Base-by-base conservation (phyloP, 2,329 filamentous ascomycete genomes). In the Graphiopsis chlorocephala region DNA sequence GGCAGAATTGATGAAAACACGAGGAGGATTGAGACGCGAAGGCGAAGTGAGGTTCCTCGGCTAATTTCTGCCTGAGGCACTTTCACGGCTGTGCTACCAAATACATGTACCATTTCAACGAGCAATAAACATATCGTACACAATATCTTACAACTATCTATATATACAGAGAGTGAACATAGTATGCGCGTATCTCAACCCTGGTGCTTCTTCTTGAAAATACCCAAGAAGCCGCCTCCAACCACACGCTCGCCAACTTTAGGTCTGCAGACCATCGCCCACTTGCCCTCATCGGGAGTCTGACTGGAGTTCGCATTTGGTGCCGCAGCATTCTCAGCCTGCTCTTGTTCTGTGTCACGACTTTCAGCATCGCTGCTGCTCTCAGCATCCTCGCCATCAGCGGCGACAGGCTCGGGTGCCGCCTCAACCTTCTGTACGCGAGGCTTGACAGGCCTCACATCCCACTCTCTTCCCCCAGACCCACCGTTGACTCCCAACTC, bases 381-480 rank as follows among this genome's bases (percentile, higher is more conserved):
- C n/a, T 60, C 57, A 20, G 17, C 25, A 6, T 33, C 28, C n/a
- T 53, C 60, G n/a, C 28, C 42, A 53, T 33, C 48, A 38, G 20
- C 25, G 15, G 26, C 17, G 10, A 33, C 42, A 25, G 26, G 28
- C 58, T 61, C 45, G 10, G 58, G 38, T 11, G n/a, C 29, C 20
- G 6, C 26, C 23, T 53, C 20, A 3, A 28, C 28, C 23, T 38
- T 29, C 26, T 55, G 48, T n/a, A n/a, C 25, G 25, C 61, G 76
- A 20, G 80, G 78, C 66, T 68, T 76, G 17, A 82, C 83, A 57
- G 80, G 79, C 69, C 85, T 82, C 20, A 90, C 81, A 73, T 89
- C 87, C 88, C 88, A 90, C 67, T 85, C 81, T 67, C 85, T 80
- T 1, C 88, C 86, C 35, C 81, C 83, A n/a, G 80, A 78, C 3